Percentiles rank a stretch among this genome's conserved stretches.
Conservation (phyloP, 1,284 basidiomycete genomes). For the Vanrija pseudolonga region DNA sequence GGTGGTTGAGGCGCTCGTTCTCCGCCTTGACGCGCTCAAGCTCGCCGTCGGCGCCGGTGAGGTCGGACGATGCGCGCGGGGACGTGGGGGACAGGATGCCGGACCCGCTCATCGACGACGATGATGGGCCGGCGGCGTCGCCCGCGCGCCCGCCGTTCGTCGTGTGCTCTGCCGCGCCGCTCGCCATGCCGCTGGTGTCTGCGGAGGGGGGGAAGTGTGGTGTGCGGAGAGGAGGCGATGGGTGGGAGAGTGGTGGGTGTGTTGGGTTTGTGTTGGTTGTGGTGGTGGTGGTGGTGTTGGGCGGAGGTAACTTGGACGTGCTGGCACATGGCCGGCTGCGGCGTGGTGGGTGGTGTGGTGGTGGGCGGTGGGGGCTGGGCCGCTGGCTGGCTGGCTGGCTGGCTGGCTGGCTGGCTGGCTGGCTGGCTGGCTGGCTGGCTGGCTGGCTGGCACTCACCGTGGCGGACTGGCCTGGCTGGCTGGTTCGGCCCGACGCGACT, state of each 20-base stretch:
- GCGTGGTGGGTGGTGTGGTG: no score
- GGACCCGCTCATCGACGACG: not conserved
- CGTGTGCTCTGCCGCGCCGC: constrained; percentile 2
- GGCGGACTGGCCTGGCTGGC: no score
- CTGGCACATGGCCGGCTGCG: no score
- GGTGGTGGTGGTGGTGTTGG: not conserved
- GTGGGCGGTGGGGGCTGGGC: no score
- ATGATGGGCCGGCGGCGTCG: constrained; percentile 6
- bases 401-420: no score
- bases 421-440: no score
- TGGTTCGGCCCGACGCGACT: no score
- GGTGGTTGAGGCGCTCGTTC: constrained; percentile 75
- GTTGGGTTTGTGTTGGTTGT: not conserved
- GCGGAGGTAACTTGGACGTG: not conserved
- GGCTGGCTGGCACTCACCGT: no score
- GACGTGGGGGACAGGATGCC: constrained; percentile 6
- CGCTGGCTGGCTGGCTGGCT: no score
- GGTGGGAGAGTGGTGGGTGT: not conserved
- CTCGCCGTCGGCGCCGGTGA: constrained; percentile 42
- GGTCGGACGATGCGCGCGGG: constrained; percentile 11
- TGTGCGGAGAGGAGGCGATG: not conserved
- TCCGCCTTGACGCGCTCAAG: constrained; percentile 58
- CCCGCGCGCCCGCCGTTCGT: not conserved
- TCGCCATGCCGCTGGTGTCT: constrained; percentile 1
- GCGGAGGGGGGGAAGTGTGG: not conserved